Base-by-base conservation (phyloP, 140 eudicot species). In the Senecio squalidus region DNA sequence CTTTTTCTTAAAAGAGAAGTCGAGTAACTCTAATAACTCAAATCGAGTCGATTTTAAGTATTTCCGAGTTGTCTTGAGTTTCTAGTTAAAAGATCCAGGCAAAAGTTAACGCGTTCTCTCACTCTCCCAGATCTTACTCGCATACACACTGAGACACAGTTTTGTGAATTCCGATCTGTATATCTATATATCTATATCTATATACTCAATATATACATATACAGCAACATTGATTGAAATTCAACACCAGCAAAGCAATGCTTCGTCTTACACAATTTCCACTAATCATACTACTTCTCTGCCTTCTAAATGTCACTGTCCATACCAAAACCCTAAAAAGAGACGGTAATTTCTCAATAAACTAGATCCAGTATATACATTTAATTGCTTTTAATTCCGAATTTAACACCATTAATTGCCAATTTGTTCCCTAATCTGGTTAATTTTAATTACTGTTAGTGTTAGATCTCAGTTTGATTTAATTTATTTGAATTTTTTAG, bases 281-380 rank as follows among this genome's bases (percentile, higher is more conserved):
- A 23, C 23, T 26, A 22, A 21, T 70, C 22, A 4, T 58, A 28
- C 53, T 80, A 20, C 64, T 84, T 9, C 3, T 82, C 9, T 48
- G 33, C 34, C 29, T 66, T 6, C 49, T 76, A 68, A 49, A 49
- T 33, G 40, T 54, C 56, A 56, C 51, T 11, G 78, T 73, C 40
- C 77, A 73, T 40, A 71, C 74, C 70, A 85, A 85, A 74, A 82
- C 95, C 72, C 90, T 85, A 22, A 85, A 85, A 70, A 66, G 95
- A 63, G 91, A 85, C 66, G 91, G 95, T 85, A 68, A 59, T 44
- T 21, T 62, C 61, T 59, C 50, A 7, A 14, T 14, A 41, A 41
- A 9, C 50, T 43, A 53, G 58, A 62, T 54, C 58, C 55, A 31
- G 26, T 23, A 70, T 0, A 8, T 36, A 36, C 41, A 36, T 10